Percentiles rank a stretch among this genome's conserved stretches.
These are phyloP conservation scores for Pseudogymnoascus sp. DNA, from an alignment of 2,329 filamentous ascomycete genomes.

Conservation along the genomic window DNA sequence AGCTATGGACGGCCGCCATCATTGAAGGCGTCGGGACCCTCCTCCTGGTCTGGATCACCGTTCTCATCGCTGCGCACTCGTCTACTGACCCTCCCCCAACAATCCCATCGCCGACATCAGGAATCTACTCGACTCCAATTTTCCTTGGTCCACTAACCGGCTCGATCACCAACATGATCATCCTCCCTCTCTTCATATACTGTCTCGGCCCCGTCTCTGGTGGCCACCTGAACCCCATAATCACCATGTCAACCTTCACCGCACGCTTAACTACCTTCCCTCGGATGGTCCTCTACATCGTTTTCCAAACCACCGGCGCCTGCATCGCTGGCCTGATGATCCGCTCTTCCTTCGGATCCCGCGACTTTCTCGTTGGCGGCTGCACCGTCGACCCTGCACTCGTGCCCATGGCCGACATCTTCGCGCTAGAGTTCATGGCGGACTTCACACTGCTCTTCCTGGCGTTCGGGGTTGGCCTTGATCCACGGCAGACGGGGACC, in stretches of 20 bases:
- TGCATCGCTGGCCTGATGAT: constrained; percentile 35
- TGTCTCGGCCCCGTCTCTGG: constrained; percentile 42
- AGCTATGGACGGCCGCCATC: constrained; percentile 35
- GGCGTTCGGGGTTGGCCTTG: constrained; percentile 46
- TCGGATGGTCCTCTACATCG: constrained; percentile 41
- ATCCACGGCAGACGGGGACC: constrained; percentile 42
- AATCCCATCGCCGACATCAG: constrained; percentile 4
- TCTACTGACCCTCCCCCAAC: constrained; percentile 11
- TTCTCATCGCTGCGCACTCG: constrained; percentile 1
- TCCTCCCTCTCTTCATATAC: constrained; percentile 43
- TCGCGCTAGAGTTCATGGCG: constrained; percentile 39
- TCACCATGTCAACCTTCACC: constrained; percentile 47
- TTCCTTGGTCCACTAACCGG: constrained; percentile 29
- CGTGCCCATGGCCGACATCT: constrained; percentile 32
- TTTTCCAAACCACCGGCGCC: constrained; percentile 40
- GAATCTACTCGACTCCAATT: constrained; percentile 11
- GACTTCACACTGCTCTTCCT: constrained; percentile 42
- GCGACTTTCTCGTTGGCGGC: constrained; percentile 27
- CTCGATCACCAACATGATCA: constrained; percentile 26
- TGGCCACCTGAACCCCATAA: constrained; percentile 47
- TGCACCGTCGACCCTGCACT: constrained; percentile 25
- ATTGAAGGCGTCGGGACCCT: constrained; percentile 33
- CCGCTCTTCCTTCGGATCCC: constrained; percentile 28
- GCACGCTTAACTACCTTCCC: constrained; percentile 43
- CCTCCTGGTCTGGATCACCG: constrained; percentile 13